These are phyloP conservation scores for Talaromyces piceae DNA, from an alignment of 2,329 filamentous ascomycete species.

Conservation along the genomic window DNA sequence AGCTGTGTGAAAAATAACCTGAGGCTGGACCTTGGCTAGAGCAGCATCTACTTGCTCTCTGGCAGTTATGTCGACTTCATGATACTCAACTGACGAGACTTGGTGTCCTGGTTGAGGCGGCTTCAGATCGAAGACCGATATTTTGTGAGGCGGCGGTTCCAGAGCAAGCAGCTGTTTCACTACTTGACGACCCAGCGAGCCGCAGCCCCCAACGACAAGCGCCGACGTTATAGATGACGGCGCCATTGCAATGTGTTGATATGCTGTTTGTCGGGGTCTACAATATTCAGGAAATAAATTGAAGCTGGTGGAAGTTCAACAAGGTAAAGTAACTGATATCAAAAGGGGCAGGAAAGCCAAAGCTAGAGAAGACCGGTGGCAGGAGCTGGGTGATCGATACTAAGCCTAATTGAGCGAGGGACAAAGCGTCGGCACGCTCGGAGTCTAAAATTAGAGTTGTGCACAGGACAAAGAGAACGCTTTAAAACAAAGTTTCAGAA, in stretches of 20 bases:
- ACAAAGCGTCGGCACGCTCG: not conserved
- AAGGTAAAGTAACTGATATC: not conserved
- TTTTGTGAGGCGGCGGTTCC: not conserved
- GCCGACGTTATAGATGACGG: not conserved
- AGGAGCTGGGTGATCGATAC: not conserved
- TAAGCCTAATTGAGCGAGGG: not conserved
- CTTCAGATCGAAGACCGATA: slow-evolving; percentile 1
- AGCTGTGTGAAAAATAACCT: slow-evolving; percentile 5
- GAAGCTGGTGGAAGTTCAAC: not conserved
- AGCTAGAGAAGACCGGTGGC: not conserved
- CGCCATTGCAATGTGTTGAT: not conserved
- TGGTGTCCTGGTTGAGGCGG: not conserved
- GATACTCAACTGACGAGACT: not conserved
- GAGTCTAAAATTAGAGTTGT: not conserved
- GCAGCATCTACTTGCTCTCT: not conserved
- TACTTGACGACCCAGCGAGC: slow-evolving; percentile 1
- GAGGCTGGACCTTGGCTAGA: not conserved
- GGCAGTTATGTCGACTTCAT: not conserved
- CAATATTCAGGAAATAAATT: not conserved
- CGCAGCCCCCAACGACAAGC: slow-evolving; percentile 2
- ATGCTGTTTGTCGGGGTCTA: not conserved
- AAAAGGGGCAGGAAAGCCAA: not conserved
- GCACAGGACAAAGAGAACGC: not conserved
- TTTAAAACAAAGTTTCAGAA: not conserved
- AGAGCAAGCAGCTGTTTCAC: slow-evolving; percentile 1